Base-by-base conservation (phyloP, 2,329 filamentous ascomycete species). In the Apiospora marii region DNA sequence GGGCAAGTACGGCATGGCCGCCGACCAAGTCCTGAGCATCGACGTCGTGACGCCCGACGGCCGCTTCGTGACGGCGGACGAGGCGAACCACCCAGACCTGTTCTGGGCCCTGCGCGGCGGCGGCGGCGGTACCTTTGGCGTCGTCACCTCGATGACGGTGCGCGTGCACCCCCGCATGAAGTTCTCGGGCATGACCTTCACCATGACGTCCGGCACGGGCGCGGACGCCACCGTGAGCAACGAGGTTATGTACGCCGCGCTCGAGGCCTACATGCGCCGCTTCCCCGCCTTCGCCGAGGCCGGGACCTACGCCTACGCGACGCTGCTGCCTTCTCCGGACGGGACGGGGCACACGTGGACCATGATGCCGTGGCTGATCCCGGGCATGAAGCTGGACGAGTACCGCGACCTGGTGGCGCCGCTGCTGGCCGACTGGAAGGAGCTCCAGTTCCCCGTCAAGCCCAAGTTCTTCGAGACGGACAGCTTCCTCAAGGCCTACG, bases 71-170 rank as follows among this genome's bases (percentile, higher is more conserved):
- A 83, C 83, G 30, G 84, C 81, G 13, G 83, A 82, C 70, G 78
- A 81, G 70, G 82, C 76, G 24, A 77, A 82, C 43, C 81, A 88
- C 75, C 49, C 78, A 0, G 85, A 88, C 24, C 77, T 88, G 0
- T 87, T 84, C 80, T 87, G 85, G 84, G 85, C 86, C 4, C 76
- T 87, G 37, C 78, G 83, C 27, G 86, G 85, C 19, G 85, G 82
- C 1, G 84, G 84, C n/a, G 79, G 80, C 5, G 81, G 80, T 68
- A 84, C 81, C 4, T 86, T 81, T 69, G 84, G 82, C 16, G 80
- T 85, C 7, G 83, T 85, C 16, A 78, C 79, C n/a, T 83, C 80
- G 8, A 78, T 81, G 73, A 81, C 79, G 5, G 78, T 84, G 67
- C 81, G 80, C 53, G 81, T 80, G 4, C 78, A 82, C 71, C 81